Conservation (phyloP, 192 early-diverging fungal genomes). For the Coemansia sp. region DNA sequence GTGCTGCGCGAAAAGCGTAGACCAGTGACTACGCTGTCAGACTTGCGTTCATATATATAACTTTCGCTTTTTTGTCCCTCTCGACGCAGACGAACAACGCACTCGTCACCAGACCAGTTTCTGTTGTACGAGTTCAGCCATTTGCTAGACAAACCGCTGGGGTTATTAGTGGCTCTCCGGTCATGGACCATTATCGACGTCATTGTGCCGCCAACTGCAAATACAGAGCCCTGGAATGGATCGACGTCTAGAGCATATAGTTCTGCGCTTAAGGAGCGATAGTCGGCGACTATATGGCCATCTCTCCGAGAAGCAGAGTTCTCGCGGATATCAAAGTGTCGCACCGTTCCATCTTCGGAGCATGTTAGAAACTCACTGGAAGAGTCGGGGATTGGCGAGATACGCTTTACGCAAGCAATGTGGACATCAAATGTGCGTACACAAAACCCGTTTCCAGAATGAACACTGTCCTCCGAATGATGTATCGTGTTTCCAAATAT, state of each 20-base stretch:
- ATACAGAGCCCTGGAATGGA: slow-evolving; percentile 47
- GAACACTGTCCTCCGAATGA: background rate
- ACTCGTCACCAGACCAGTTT: slow-evolving; percentile 33
- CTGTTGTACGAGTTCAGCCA: background rate
- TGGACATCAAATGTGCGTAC: slow-evolving; percentile 56
- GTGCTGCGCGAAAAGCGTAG: slow-evolving; percentile 42
- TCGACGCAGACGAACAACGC: slow-evolving; percentile 39
- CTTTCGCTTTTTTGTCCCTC: slow-evolving; percentile 1
- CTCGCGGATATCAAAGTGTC: slow-evolving; percentile 62
- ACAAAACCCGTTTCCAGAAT: slow-evolving; percentile 22
- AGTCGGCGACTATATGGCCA: slow-evolving; percentile 53
- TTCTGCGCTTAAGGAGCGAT: slow-evolving; percentile 44
- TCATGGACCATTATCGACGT: slow-evolving; percentile 55
- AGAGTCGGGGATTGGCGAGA: slow-evolving; percentile 43
- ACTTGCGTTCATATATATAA: slow-evolving; percentile 15
- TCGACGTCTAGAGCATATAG: slow-evolving; percentile 57
- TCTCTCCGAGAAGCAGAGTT: slow-evolving; percentile 10
- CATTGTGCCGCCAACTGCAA: slow-evolving; percentile 62
- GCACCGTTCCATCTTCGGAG: slow-evolving; percentile 60
- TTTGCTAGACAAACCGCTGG: background rate
- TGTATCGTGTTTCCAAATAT: slow-evolving; percentile 1
- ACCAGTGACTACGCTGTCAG: slow-evolving; percentile 41
- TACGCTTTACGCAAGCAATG: slow-evolving; percentile 53
- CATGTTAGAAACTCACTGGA: slow-evolving; percentile 60
- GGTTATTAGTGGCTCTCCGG: slow-evolving; percentile 40